phyloP scores from a whole-genome alignment of 129 eudicot species.

The Smallanthus sonchifolius region DNA sequence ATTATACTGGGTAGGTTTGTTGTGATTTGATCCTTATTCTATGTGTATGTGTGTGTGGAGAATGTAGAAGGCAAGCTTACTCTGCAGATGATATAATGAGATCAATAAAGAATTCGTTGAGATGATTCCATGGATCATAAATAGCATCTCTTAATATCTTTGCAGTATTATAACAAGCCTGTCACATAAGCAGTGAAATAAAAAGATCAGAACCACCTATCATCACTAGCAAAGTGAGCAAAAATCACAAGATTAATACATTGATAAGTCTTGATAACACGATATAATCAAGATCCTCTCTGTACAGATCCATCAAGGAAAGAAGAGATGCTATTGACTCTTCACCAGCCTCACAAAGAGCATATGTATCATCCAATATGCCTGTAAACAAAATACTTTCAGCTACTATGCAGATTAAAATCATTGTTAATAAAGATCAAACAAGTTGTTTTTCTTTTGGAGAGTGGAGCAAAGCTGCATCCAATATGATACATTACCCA shows the following conservation, averaged over 20 bases:
- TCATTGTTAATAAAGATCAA: slow-evolving; percentile 10
- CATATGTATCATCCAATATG: slow-evolving; percentile 53
- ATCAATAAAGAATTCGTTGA: slow-evolving; percentile 38
- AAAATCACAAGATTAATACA: slow-evolving; percentile 17
- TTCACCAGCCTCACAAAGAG: slow-evolving; percentile 49
- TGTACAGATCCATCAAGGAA: slow-evolving; percentile 36
- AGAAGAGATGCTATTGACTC: slow-evolving; percentile 38
- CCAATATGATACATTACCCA: background rate
- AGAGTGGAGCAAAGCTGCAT: background rate
- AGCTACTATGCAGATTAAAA: slow-evolving; percentile 5
- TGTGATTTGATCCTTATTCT: background rate
- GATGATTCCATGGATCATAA: slow-evolving; percentile 39
- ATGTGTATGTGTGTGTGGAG: background rate
- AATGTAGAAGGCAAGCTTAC: slow-evolving; percentile 22
- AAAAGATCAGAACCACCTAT: slow-evolving; percentile 16
- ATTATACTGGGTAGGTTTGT: no score
- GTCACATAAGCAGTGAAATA: slow-evolving; percentile 13
- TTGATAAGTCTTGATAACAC: slow-evolving; percentile 43
- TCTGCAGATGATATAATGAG: slow-evolving; percentile 37
- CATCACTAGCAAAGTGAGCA: slow-evolving; percentile 1
- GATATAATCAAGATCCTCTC: slow-evolving; percentile 39
- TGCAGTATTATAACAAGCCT: slow-evolving; percentile 38
- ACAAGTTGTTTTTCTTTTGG: background rate
- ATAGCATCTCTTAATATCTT: slow-evolving; percentile 48
- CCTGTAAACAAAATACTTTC: slow-evolving; percentile 28